phyloP scores from a whole-genome alignment of 805 yeast species.

The Candida tammaniensis region DNA sequence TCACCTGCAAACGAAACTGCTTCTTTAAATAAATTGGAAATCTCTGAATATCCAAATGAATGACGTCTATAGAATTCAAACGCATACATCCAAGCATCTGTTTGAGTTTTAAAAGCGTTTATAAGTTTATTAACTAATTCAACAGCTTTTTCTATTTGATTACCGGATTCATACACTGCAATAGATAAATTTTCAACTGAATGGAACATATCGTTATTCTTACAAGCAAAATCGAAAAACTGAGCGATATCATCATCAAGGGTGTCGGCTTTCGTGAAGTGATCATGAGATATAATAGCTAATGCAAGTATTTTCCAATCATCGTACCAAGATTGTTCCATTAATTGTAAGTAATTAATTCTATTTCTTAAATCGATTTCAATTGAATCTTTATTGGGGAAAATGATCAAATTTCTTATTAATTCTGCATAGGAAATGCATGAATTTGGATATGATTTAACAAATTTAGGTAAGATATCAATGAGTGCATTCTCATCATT shows the following conservation, averaged over 20 bases:
- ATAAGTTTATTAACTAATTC: conserved; percentile 21
- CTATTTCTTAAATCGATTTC: conserved; percentile 13
- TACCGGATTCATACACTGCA: conserved; percentile 27
- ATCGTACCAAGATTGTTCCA: conserved; percentile 17
- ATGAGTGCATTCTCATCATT: conserved; percentile 10
- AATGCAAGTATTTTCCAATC: conserved; percentile 34
- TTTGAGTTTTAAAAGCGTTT: conserved; percentile 26
- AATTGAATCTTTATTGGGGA: conserved; percentile 11
- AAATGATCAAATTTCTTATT: conserved; percentile 13
- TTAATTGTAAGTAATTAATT: conserved; percentile 14
- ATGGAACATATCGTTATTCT: conserved; percentile 35
- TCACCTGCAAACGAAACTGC: conserved; percentile 25
- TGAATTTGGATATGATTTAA: conserved; percentile 22
- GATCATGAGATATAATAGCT: conserved; percentile 19
- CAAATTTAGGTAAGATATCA: conserved; percentile 17
- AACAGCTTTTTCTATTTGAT: conserved; percentile 26
- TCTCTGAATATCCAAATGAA: conserved; percentile 19
- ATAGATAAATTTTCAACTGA: conserved; percentile 43
- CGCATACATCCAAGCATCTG: conserved; percentile 48
- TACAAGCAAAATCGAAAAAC: conserved; percentile 24
- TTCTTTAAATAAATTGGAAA: conserved; percentile 24
- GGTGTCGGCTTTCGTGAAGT: conserved; percentile 1
- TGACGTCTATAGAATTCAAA: conserved; percentile 36
- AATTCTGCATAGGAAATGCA: conserved; percentile 26
- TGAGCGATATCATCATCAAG: conserved; percentile 18